A percentile compares a stretch with the other conserved stretches of the same genome.
Evolutionary conservation across 1,284 basidiomycete genomes (phyloP).

Genomic region (Ganoderma boninense): DNA sequence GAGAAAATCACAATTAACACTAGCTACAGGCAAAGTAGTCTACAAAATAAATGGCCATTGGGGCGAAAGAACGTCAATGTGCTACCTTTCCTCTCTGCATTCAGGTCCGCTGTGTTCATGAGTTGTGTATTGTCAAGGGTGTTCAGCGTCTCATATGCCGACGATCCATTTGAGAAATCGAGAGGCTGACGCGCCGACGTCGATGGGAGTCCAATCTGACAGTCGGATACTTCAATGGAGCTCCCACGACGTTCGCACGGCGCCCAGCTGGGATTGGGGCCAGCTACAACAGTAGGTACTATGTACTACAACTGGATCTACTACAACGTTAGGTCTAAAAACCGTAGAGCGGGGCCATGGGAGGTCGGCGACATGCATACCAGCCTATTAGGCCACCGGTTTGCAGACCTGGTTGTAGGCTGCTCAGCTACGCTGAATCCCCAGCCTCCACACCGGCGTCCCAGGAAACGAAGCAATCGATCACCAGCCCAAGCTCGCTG

Average conservation of each 20-base stretch:
- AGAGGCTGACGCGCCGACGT: not conserved
- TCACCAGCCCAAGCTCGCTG: not conserved
- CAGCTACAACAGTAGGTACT: not conserved
- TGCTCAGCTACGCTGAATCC: not conserved
- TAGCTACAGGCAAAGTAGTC: not conserved
- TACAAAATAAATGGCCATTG: not conserved
- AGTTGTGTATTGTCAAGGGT: not conserved
- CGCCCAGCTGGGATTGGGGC: too few relatives aligned
- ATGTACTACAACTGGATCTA: not conserved
- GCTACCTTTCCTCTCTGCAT: not conserved
- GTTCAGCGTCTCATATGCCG: not conserved
- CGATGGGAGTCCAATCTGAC: not conserved
- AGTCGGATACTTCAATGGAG: not conserved
- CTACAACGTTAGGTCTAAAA: not conserved
- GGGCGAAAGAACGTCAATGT: slow-evolving; percentile 3
- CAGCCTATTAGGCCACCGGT: not conserved
- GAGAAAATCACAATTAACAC: slow-evolving; percentile 2
- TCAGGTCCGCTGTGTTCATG: slow-evolving; percentile 2
- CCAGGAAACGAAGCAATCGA: not conserved
- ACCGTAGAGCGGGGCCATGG: not conserved
- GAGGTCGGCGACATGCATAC: not conserved
- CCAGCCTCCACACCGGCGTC: not conserved
- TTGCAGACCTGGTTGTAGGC: not conserved
- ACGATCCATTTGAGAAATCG: slow-evolving; percentile 2
- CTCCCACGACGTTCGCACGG: not conserved